Percentiles rank a stretch among this genome's conserved stretches.
These are phyloP conservation scores for Monosiga brevicollis DNA, from an alignment of 78 protist species.

Conservation along the genomic window DNA sequence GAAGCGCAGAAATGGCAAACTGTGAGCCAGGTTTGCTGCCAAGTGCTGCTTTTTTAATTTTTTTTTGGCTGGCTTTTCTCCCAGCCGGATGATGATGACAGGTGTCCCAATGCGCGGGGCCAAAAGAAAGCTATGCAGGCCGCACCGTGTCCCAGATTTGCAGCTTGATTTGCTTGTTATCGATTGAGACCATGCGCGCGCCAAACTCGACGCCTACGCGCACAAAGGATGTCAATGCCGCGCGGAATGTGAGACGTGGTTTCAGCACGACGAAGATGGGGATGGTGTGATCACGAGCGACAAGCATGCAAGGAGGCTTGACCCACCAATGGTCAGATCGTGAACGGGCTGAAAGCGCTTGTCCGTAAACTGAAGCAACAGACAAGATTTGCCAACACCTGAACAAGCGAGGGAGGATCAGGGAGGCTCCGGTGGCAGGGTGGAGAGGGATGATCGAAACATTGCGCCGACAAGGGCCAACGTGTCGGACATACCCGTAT, in stretches of 20 bases:
- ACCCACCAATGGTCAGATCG: slow-evolving; percentile 90
- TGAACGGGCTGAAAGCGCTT: slow-evolving; percentile 91
- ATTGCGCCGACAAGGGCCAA: background rate
- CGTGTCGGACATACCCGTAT: slow-evolving; percentile 66
- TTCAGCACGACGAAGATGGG: no score
- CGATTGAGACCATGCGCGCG: slow-evolving; percentile 78
- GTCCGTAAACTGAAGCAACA: slow-evolving; percentile 93
- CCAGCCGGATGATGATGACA: no score
- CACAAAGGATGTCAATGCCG: no score
- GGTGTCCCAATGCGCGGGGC: no score
- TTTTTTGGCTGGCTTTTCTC: no score
- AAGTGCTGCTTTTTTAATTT: background rate
- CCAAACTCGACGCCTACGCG: slow-evolving; percentile 87
- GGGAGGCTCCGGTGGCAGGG: no score
- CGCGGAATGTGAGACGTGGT: no score
- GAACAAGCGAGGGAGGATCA: background rate
- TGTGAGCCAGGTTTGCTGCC: background rate
- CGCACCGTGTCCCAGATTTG: slow-evolving; percentile 93
- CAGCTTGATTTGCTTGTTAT: slow-evolving; percentile 80
- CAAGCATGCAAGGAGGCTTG: no score
- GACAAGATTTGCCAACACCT: slow-evolving; percentile 90
- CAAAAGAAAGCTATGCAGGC: no score
- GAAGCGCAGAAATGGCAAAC: background rate
- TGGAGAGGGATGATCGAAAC: no score
- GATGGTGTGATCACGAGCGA: no score